Conservation (phyloP, 257 asterid species). For the Echium plantagineum region DNA sequence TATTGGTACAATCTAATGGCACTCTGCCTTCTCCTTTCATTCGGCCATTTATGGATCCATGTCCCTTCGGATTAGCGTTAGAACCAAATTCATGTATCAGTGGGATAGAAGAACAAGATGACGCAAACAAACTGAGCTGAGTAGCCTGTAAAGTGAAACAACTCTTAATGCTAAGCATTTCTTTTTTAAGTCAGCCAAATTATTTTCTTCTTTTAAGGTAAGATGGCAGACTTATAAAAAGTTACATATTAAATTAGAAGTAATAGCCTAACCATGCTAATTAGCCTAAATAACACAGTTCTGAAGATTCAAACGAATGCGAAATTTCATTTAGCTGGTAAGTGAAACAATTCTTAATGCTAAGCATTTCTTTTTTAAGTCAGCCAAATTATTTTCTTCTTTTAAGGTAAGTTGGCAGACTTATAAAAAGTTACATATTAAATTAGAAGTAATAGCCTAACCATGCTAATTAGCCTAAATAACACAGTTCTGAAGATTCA, state of each 20-base stretch:
- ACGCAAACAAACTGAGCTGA: conserved; percentile 36
- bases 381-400: conserved; percentile 9
- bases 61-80: conserved; percentile 7
- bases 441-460: background rate
- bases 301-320: too few relatives aligned
- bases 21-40: conserved; percentile 16
- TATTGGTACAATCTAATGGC: conserved; percentile 31
- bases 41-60: conserved; percentile 9
- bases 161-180: too few relatives aligned
- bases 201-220: conserved; percentile 2
- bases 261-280: background rate
- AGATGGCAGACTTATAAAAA: too few relatives aligned
- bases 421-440: too few relatives aligned
- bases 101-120: conserved; percentile 45
- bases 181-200: conserved; percentile 3
- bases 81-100: conserved; percentile 34
- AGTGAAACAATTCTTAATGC: conserved; percentile 3
- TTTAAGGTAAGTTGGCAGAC: background rate
- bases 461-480: background rate
- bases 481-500: background rate
- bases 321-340: too few relatives aligned
- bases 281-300: background rate
- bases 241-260: background rate
- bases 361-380: conserved; percentile 13
- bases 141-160: conserved; percentile 46